Percentiles rank a stretch among this genome's conserved stretches.
phyloP scores from a whole-genome alignment of 106 monocot species.

The Dioscorea alata region DNA sequence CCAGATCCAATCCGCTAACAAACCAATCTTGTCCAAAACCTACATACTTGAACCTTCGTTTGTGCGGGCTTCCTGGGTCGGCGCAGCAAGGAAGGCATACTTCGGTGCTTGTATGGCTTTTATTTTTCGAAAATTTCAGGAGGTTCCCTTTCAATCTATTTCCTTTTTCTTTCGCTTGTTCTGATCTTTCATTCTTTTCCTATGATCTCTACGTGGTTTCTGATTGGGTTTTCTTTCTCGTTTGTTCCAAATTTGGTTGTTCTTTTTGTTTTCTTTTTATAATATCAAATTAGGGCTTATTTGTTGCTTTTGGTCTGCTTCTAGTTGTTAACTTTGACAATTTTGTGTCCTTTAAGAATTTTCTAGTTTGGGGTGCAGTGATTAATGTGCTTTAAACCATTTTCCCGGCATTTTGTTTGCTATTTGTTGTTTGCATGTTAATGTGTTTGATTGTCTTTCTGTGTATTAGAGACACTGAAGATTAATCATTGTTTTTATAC shows the following conservation, averaged over 20 bases:
- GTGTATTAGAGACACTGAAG: too few species aligned
- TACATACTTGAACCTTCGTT: too few species aligned
- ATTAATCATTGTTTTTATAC: too few species aligned
- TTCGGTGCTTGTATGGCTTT: conserved; percentile 15
- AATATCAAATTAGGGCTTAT: background rate
- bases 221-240: background rate
- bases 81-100: background rate
- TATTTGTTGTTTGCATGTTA: too few species aligned
- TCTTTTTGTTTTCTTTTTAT: background rate
- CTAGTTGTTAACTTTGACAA: background rate
- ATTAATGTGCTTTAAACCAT: too few species aligned
- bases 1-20: too few species aligned
- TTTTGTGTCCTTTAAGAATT: background rate
- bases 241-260: too few species aligned
- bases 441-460: too few species aligned
- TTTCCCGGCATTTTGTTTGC: too few species aligned
- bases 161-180: background rate
- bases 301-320: background rate
- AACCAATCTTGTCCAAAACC: too few species aligned
- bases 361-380: too few species aligned
- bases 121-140: conserved; percentile 39
- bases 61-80: too few species aligned
- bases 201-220: background rate
- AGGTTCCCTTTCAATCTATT: conserved; percentile 13
- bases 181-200: background rate